Evolutionary conservation across 208 protist species (phyloP).

Genomic region (Acanthamoeba royreba): DNA sequence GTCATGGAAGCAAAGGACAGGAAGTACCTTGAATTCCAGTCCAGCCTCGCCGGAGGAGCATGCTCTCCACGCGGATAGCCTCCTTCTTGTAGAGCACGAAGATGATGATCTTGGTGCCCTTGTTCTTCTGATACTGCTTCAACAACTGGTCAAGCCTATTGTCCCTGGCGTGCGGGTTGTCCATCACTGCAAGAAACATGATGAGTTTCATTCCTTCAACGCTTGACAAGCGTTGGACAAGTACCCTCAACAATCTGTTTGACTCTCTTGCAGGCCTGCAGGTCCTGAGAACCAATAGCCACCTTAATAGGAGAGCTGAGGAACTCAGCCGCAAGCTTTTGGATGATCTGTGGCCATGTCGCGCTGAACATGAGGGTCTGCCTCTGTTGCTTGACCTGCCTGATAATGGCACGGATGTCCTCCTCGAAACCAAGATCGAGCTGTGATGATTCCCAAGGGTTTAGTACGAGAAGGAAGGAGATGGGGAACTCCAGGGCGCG

Average conservation of each 20-base stretch:
- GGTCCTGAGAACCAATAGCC: constrained; percentile 50
- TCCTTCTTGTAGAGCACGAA: constrained; percentile 51
- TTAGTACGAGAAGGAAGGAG: background rate
- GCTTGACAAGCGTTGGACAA: background rate
- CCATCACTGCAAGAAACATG: constrained; percentile 11
- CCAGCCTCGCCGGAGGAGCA: constrained; percentile 3
- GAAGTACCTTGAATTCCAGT: background rate
- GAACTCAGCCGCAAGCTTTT: constrained; percentile 74
- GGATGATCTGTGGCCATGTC: constrained; percentile 86
- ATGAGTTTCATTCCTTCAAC: no score
- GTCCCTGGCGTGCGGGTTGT: constrained; percentile 4
- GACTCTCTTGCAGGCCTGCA: constrained; percentile 66
- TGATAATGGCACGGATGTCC: constrained; percentile 79
- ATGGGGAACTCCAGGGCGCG: background rate
- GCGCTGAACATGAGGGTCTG: constrained; percentile 88
- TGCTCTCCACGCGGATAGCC: background rate
- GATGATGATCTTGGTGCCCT: constrained; percentile 22
- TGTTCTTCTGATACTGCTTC: constrained; percentile 50
- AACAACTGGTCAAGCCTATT: background rate
- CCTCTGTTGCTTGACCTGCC: constrained; percentile 73
- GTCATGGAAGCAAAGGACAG: background rate
- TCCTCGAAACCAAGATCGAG: constrained; percentile 80
- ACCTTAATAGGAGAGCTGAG: background rate
- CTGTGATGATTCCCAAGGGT: background rate
- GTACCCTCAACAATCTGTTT: constrained; percentile 65